phyloP scores from a whole-genome alignment of 2,329 filamentous ascomycete species.

The Eutypa lata region DNA sequence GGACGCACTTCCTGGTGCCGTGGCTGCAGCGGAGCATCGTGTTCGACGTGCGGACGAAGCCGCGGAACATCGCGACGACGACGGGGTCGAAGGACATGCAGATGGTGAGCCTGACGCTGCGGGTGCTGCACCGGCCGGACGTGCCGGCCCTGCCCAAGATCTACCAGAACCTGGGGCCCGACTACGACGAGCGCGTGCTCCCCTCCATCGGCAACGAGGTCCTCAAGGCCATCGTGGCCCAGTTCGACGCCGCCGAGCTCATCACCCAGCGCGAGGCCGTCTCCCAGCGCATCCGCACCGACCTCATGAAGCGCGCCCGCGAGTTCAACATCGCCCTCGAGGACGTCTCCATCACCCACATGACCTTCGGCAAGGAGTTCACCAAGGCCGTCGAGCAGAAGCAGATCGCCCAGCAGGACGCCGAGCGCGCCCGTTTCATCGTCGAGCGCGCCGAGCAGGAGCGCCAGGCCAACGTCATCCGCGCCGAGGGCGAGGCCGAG shows the following conservation, averaged over 20 bases:
- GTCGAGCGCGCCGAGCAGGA: constrained; percentile 99
- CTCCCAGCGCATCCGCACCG: constrained; percentile 86
- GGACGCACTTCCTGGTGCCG: constrained; percentile 92
- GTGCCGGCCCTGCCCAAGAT: constrained; percentile 93
- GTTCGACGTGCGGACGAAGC: constrained; percentile 97
- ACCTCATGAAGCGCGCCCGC: constrained; percentile 85
- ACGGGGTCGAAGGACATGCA: constrained; percentile 98
- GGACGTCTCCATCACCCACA: constrained; percentile 98
- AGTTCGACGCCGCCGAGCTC: constrained; percentile 97
- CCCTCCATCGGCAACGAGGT: constrained; percentile 99
- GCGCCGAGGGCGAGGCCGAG: constrained; percentile 96
- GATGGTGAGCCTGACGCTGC: constrained; percentile 97
- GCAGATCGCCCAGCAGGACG: constrained; percentile 99
- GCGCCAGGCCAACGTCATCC: constrained; percentile 96
- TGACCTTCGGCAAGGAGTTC: constrained; percentile 99
- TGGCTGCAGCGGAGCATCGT: constrained; percentile 94
- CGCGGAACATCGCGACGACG: constrained; percentile 94
- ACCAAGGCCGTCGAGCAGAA: constrained; percentile 99
- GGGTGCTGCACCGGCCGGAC: constrained; percentile 91
- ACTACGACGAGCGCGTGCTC: constrained; percentile 98
- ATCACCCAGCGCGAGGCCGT: constrained; percentile 99
- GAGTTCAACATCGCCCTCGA: constrained; percentile 99
- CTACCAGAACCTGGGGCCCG: constrained; percentile 97
- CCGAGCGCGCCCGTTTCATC: constrained; percentile 94
- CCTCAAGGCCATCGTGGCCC: constrained; percentile 95